Base-by-base conservation (phyloP, 1,284 basidiomycete genomes). In the Moesziomyces sp. region DNA sequence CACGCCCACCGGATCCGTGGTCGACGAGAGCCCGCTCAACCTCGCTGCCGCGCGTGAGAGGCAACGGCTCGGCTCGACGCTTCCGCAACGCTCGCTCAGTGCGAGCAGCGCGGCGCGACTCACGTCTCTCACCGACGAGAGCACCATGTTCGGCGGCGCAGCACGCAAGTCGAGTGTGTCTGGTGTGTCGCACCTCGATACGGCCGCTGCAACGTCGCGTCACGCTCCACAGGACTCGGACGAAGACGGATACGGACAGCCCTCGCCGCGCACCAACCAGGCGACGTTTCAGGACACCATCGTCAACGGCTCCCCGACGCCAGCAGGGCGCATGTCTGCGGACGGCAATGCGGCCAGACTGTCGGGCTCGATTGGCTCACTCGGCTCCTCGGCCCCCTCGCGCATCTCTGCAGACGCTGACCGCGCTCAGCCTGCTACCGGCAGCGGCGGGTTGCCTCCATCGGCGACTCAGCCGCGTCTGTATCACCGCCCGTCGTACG, bases 241-340 rank as follows among this genome's bases (percentile, higher is more conserved):
- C 38, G 78, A 78, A 19, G 77, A 79, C 40, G 73, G 62, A 3
- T 80, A 80, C 34, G 78, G 71, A 7, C 71, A 74, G 28, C 72
- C 71, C 42, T 74, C 72, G 34, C 68, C 72, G 13, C 61, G 68
- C n/a, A 45, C 38, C 21, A 34, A 57, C 13, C 51, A 65, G 9
- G 28, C 49, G 1, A 28, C 48, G 0, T 65, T 69, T 18, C 48
- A 60, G 1, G 45, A 46, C 9, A 16, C 19, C 5, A 43, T 28
- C 14, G 46, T 49, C 0, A 23, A 26, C 11, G 49, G 28, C 6
- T 69, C 66, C 5, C 60, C 60, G 0, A 58, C 56, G 6, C 56
- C 45, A 18, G 56, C 46, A 7, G 49, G 48, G 2, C 66, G 60
- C 5, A 19, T 6, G 19, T 46, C 50, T 3, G 46, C 34, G 1